Evolutionary conservation across 257 asterid genomes (phyloP).

Genomic region (Rubia yunnanensis): DNA sequence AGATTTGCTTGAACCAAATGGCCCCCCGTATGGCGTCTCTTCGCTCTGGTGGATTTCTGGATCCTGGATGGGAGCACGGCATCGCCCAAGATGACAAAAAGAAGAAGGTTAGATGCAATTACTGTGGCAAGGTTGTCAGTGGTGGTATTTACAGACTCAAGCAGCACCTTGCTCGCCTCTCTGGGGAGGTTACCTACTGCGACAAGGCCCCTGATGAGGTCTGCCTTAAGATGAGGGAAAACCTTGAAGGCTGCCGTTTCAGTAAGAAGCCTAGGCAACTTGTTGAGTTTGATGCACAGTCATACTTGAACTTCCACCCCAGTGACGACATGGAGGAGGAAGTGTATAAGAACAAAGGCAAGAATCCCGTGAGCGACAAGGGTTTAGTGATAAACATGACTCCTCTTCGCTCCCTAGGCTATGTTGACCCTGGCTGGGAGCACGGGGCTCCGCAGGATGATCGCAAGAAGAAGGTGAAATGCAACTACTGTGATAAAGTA

Average conservation of each 20-base stretch:
- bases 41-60: conserved; percentile 66
- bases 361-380: conserved; percentile 51
- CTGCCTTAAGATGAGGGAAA: conserved; percentile 63
- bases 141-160: conserved; percentile 88
- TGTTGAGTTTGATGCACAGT: conserved; percentile 58
- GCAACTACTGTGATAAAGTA: conserved; percentile 84
- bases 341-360: conserved; percentile 58
- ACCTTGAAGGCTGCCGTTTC: conserved; percentile 75
- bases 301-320: conserved; percentile 49
- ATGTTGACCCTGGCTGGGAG: conserved; percentile 96
- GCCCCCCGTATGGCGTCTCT: conserved; percentile 47
- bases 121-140: conserved; percentile 85
- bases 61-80: conserved; percentile 96
- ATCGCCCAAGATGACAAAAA: conserved; percentile 83
- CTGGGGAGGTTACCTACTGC: conserved; percentile 88
- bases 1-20: conserved; percentile 25
- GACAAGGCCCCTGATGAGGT: conserved; percentile 88
- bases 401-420: conserved; percentile 83
- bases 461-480: conserved; percentile 87
- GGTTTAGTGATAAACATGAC: conserved; percentile 55
- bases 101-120: conserved; percentile 83
- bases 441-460: conserved; percentile 92
- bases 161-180: conserved; percentile 84
- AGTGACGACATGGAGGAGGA: conserved; percentile 55
- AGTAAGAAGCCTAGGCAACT: conserved; percentile 57